Percentiles rank a stretch among this genome's conserved stretches.
phyloP scores from a whole-genome alignment of 2,329 filamentous ascomycete genomes.

The Scytalidium lignicola region DNA sequence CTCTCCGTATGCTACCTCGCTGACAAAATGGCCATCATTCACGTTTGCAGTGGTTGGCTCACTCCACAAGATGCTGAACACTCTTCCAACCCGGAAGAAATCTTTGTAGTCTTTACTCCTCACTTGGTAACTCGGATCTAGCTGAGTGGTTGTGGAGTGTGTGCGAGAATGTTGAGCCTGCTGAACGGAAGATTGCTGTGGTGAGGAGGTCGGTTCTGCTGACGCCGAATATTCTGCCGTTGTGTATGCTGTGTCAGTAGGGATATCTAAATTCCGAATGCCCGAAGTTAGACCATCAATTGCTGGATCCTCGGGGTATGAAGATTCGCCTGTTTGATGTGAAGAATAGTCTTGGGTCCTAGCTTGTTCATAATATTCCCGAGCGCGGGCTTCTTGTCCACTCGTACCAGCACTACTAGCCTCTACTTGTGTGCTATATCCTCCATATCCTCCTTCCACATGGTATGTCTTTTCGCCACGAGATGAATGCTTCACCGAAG shows the following conservation, averaged over 20 bases:
- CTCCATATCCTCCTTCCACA: not conserved
- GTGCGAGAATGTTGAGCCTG: not conserved
- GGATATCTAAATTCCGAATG: too few species aligned
- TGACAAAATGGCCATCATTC: conserved; percentile 8
- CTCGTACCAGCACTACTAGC: too few species aligned
- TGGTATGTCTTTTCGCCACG: not conserved
- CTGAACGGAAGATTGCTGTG: not conserved
- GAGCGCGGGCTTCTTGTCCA: too few species aligned
- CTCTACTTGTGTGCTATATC: too few species aligned
- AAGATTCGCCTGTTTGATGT: too few species aligned
- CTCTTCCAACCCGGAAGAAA: conserved; percentile 16
- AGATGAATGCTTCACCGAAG: not conserved
- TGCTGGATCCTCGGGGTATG: too few species aligned
- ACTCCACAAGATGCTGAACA: conserved; percentile 20
- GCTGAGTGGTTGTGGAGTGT: conserved; percentile 2
- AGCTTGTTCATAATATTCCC: too few species aligned
- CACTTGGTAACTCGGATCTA: conserved; percentile 13
- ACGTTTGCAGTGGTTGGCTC: conserved; percentile 7
- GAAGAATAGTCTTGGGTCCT: too few species aligned
- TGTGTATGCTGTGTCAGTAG: too few species aligned
- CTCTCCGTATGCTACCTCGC: conserved; percentile 11
- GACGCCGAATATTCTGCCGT: too few species aligned
- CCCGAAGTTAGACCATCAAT: too few species aligned
- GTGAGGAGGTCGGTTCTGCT: too few species aligned
- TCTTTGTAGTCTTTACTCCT: conserved; percentile 15